Evolutionary conservation across 495 filamentous ascomycete species (phyloP).

Genomic region (Evernia prunastri): DNA sequence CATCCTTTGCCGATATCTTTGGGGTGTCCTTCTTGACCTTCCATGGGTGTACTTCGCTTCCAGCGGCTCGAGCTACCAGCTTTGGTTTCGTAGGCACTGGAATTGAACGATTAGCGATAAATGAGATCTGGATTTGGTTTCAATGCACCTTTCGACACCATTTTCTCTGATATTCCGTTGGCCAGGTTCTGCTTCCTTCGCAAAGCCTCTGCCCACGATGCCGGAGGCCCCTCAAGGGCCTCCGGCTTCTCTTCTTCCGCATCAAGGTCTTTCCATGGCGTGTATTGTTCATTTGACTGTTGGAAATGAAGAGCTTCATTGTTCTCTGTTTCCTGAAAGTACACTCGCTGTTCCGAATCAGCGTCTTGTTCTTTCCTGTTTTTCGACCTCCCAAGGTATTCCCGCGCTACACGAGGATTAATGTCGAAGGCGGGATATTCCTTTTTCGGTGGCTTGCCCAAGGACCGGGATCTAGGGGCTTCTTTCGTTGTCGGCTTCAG

Average conservation of each 20-base stretch:
- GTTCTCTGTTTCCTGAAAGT: constrained; percentile 20
- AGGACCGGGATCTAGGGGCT: constrained; percentile 18
- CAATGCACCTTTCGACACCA: constrained; percentile 19
- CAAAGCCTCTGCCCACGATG: constrained; percentile 24
- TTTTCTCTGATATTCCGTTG: constrained; percentile 15
- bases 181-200: constrained; percentile 23
- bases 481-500: constrained; percentile 22
- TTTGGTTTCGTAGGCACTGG: constrained; percentile 25
- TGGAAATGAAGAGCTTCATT: constrained; percentile 23
- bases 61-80: constrained; percentile 21
- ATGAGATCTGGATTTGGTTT: neutral
- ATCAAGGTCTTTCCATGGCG: constrained; percentile 26
- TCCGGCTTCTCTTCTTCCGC: constrained; percentile 22
- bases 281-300: constrained; percentile 22
- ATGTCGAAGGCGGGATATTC: constrained; percentile 27
- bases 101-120: neutral
- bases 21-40: constrained; percentile 25
- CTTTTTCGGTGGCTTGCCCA: constrained; percentile 22
- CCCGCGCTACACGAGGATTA: constrained; percentile 25
- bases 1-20: constrained; percentile 23
- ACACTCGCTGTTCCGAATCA: constrained; percentile 11
- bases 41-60: constrained; percentile 23
- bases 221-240: constrained; percentile 16
- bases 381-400: constrained; percentile 22
- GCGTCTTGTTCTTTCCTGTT: constrained; percentile 20